Evolutionary conservation across 179 eudicot species (phyloP), one percentile per base, ranked within the genome.

Genomic region (Spergularia azorica): DNA sequence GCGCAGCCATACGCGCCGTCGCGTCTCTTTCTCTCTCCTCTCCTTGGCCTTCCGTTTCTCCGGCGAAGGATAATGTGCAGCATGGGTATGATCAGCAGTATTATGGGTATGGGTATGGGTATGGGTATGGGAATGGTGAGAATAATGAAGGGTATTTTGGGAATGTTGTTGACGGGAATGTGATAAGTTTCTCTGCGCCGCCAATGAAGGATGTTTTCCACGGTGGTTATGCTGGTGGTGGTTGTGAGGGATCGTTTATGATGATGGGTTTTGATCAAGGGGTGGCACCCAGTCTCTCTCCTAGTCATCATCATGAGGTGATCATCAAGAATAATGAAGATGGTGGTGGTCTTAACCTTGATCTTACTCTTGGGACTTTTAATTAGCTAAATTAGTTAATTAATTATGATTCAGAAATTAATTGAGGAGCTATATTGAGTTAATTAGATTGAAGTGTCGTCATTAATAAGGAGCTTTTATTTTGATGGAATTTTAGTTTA

Each of bases 1-100:
- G 94, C 68, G 91, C 97, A 75, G 97, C 97, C 32, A 81, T 86
- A 17, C 85, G 75, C 36, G 66, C 50, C 14, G 48, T 9, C 72
- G 17, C 62, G 3, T 14, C 26, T 11, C 56, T 5, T 20, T 2
- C 48, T 18, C 13, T 18, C 48, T 15, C 54, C 4, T 17, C 18
- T 12, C 52, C 4, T 16, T 4, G 43, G 43, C 12, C 15, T 43
- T 16, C 67, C 16, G 2, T 4, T 12, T 7, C 60, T 63, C 16
- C 46, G 6, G 17, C 18, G 36, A 39, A 3, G 73, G n/a, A 4
- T 50, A 26, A 26, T 4, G 0, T 36, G 50, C 48, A 61, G 56
- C 9, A 26, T 9, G 75, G 66, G 38, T 38, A 58, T 6, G 75
- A 52, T 26, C 48, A 43, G 48, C 48, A n/a, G 8, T 9, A 43